Base-by-base conservation (phyloP, 1,284 basidiomycete species). In the Violaceomyces palustris region DNA sequence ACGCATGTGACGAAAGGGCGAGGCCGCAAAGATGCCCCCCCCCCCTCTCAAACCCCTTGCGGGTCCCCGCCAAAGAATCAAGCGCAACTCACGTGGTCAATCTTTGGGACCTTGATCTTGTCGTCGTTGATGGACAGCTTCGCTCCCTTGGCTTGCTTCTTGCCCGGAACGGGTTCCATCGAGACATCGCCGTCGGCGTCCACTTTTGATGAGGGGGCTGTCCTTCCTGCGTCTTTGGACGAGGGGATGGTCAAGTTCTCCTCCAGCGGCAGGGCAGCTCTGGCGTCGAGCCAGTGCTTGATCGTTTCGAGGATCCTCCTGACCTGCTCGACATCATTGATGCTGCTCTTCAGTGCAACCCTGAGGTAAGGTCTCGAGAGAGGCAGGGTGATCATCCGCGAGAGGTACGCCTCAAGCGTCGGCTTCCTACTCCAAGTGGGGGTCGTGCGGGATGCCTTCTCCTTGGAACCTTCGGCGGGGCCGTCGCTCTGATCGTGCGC, bases 231-330 rank as follows among this genome's bases (percentile, higher is more conserved):
- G n/a, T n/a, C n/a, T n/a, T n/a, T n/a, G n/a, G n/a, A n/a, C n/a
- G n/a, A n/a, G n/a, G n/a, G n/a, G n/a, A n/a, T n/a, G n/a, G n/a
- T n/a, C n/a, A n/a, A n/a, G n/a, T n/a, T n/a, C n/a, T n/a, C 5
- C 8, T 40, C 39, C 25, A 40, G 19, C 21, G 39, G 39, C 29
- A 11, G 3, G 4, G 11, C 4, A 19, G 15, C 26, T 15, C 29
- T 30, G 17, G 7, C 21, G 17, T 18, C 29, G 19, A 59, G 36
- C 56, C 56, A 59, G 3, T 31, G 39, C 23, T 54, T 50, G 48
- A 50, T 50, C 18, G 54, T 50, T 48, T 50, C 50, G 32, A 59
- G 31, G 32, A 59, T 35, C 7, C 43, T 51, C 43, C 45, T 42
- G 4, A 59, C 51, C 24, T 45, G 31, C 19, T 48, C 42, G 9